Conservation (phyloP, 1,284 basidiomycete genomes). For the Spongispora temasekensis region DNA sequence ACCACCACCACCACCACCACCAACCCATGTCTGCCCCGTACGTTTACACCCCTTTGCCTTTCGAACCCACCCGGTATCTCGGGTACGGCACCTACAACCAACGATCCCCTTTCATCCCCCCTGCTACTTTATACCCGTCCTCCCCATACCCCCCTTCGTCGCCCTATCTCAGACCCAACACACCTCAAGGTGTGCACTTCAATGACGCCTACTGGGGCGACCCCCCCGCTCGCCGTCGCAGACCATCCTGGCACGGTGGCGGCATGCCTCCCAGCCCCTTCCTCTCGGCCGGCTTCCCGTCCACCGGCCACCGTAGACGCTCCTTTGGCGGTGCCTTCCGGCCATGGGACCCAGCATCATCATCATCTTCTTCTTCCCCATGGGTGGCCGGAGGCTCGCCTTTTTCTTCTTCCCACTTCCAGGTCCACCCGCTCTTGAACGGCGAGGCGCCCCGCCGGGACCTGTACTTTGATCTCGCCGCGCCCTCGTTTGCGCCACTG, state of each 20-base stretch:
- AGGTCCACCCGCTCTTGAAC: slow-evolving; percentile 59
- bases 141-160: slow-evolving; percentile 30
- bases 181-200: slow-evolving; percentile 19
- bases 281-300: slow-evolving; percentile 18
- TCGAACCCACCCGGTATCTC: slow-evolving; percentile 33
- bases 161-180: slow-evolving; percentile 27
- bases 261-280: slow-evolving; percentile 28
- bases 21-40: slow-evolving; percentile 42
- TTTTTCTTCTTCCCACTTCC: slow-evolving; percentile 42
- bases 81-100: slow-evolving; percentile 30
- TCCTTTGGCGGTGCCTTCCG: slow-evolving; percentile 40
- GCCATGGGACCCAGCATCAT: slow-evolving; percentile 28
- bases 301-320: slow-evolving; percentile 35
- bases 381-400: too few species aligned
- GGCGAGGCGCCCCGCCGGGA: slow-evolving; percentile 49
- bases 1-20: neutral
- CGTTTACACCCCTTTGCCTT: slow-evolving; percentile 38
- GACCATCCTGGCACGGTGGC: slow-evolving; percentile 8
- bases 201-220: slow-evolving; percentile 21
- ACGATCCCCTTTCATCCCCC: slow-evolving; percentile 46
- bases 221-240: neutral
- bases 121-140: slow-evolving; percentile 36
- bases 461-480: slow-evolving; percentile 58
- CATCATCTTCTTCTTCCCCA: slow-evolving; percentile 22
- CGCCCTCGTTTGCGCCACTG: slow-evolving; percentile 46